Evolutionary conservation across 2,329 filamentous ascomycete genomes (phyloP).

Genomic region (Sarocladium strictum): DNA sequence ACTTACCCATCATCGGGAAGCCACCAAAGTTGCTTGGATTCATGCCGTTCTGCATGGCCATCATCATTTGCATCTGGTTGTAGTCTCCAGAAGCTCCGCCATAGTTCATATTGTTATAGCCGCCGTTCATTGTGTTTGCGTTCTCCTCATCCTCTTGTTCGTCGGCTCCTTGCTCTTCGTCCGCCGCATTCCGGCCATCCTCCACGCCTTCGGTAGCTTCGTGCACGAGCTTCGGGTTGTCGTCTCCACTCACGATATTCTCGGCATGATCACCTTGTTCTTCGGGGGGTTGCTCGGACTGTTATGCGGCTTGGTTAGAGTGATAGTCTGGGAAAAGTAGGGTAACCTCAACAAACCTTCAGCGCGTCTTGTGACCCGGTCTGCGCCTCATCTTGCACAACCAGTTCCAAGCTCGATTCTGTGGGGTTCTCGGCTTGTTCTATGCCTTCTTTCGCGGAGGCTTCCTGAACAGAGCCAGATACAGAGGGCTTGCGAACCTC

Average conservation of each 20-base stretch:
- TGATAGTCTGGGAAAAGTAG: too few species aligned
- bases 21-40: constrained; percentile 46
- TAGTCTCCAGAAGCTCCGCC: constrained; percentile 54
- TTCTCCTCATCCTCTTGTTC: constrained; percentile 16
- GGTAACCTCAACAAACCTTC: constrained; percentile 9
- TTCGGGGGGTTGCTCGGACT: background rate
- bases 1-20: constrained; percentile 84
- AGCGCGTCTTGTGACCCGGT: constrained; percentile 8
- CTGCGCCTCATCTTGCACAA: background rate
- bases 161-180: constrained; percentile 13
- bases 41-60: constrained; percentile 68
- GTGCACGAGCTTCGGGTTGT: constrained; percentile 2
- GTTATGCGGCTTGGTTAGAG: too few species aligned
- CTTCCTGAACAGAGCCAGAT: constrained; percentile 16
- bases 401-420: background rate
- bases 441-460: too few species aligned
- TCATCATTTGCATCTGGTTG: constrained; percentile 76
- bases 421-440: constrained; percentile 15
- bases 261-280: background rate
- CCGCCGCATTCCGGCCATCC: constrained; percentile 13
- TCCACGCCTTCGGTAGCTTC: constrained; percentile 12
- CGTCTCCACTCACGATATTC: constrained; percentile 10
- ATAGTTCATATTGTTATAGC: constrained; percentile 54
- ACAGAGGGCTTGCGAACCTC: constrained; percentile 23
- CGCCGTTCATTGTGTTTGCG: constrained; percentile 31